Evolutionary conservation across 331 rosid species (phyloP), one percentile per base, ranked within the genome.

Genomic region (Malus hybrid): DNA sequence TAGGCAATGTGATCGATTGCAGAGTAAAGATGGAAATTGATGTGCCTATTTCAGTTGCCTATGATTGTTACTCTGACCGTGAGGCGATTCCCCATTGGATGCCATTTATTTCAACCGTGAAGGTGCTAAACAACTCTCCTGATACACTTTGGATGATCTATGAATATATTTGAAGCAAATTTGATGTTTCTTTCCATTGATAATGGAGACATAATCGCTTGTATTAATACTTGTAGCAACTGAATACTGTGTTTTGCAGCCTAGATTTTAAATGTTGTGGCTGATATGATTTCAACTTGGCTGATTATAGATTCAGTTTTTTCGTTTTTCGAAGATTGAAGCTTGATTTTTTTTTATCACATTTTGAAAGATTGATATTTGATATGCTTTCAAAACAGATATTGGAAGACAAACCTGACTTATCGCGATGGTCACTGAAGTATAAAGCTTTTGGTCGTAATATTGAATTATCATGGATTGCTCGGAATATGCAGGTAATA

Each of bases 51-150:
- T 87, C 97, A 8, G 95, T 87, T 16, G 98, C 97, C 36, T 94
- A 88, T 76, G 13, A 75, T 64, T 88, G 93, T 69, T 94, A 94
- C 85, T 87, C 85, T 55, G 96, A 94, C 76, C 97, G 97, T 3
- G 98, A 91, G 93, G 93, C 96, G 70, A 87, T 94, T 63, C 85
- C 97, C 13, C 81, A 82, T 32, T 94, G 96, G 97, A 94, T 94
- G 98, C 98, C 97, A 73, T 94, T 91, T 78, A 94, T 94, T 82
- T 88, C 97, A 65, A 59, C 92, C 19, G 97, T 92, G 52, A 71
- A 84, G 99, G 99, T 94, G 76, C 42, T 73, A 24, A 57, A 32
- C 54, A 64, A 48, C 63, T 11, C 50, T 28, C 22, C 72, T 22
- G 27, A 9, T 14, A 66, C 75, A 79, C 6, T 69, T 34, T 65